phyloP scores from a whole-genome alignment of 2,329 filamentous ascomycete species.

The Aspergillus ruber region DNA sequence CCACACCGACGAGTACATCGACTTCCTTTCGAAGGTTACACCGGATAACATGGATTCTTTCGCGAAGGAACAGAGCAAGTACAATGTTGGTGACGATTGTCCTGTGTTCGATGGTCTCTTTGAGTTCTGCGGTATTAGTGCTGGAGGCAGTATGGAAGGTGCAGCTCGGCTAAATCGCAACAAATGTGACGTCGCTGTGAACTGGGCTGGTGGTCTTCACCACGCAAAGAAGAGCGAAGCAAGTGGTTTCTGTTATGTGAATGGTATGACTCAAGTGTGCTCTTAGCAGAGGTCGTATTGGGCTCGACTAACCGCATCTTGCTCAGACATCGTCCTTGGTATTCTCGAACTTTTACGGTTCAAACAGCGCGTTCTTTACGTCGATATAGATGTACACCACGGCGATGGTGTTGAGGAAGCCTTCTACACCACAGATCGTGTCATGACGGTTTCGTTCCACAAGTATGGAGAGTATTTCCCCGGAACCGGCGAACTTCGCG shows the following conservation, averaged over 20 bases:
- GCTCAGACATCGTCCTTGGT: slow-evolving; percentile 57
- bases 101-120: slow-evolving; percentile 66
- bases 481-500: slow-evolving; percentile 61
- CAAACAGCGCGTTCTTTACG: slow-evolving; percentile 59
- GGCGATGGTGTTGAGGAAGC: slow-evolving; percentile 65
- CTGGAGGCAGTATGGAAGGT: slow-evolving; percentile 64
- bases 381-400: slow-evolving; percentile 63
- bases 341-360: slow-evolving; percentile 60
- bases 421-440: slow-evolving; percentile 64
- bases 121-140: slow-evolving; percentile 65
- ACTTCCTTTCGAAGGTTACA: slow-evolving; percentile 76
- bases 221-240: slow-evolving; percentile 94
- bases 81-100: slow-evolving; percentile 60
- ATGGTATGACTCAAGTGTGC: slow-evolving; percentile 44
- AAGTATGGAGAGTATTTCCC: slow-evolving; percentile 69
- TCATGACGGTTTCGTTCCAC: slow-evolving; percentile 67
- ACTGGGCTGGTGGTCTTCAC: slow-evolving; percentile 94
- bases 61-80: slow-evolving; percentile 78
- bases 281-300: neutral
- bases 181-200: slow-evolving; percentile 63
- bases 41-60: slow-evolving; percentile 98
- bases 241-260: slow-evolving; percentile 97
- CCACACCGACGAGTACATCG: slow-evolving; percentile 67
- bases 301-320: neutral
- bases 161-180: slow-evolving; percentile 61